These are phyloP conservation scores for Agarophyton chilense DNA, from an alignment of 23 red algal species.

Conservation along the genomic window DNA sequence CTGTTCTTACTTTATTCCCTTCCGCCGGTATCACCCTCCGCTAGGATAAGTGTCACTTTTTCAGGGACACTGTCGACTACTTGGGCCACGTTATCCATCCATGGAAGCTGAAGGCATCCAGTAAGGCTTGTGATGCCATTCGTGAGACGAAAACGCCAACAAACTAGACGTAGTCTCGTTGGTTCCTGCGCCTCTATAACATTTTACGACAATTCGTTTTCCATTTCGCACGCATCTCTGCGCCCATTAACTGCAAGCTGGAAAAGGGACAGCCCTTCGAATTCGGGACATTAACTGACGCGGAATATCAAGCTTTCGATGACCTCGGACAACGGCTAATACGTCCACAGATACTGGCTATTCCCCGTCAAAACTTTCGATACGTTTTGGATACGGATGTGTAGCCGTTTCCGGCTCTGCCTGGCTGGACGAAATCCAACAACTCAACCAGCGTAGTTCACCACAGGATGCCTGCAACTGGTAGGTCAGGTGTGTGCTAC, in stretches of 20 bases:
- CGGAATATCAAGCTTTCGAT: background rate
- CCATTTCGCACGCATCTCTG: constrained; percentile 34
- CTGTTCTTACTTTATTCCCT: too few species aligned
- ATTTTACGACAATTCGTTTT: constrained; percentile 36
- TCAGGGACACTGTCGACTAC: constrained; percentile 30
- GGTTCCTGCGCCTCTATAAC: constrained; percentile 27
- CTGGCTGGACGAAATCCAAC: too few species aligned
- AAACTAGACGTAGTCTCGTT: constrained; percentile 19
- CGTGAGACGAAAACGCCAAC: background rate
- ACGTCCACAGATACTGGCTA: background rate
- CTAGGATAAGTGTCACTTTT: too few species aligned
- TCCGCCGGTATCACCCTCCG: too few species aligned
- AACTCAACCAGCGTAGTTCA: too few species aligned
- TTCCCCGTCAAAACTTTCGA: background rate
- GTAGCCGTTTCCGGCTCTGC: too few species aligned
- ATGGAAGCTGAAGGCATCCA: constrained; percentile 17
- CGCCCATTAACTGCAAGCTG: constrained; percentile 18
- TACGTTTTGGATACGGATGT: constrained; percentile 25
- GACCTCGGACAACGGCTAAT: background rate
- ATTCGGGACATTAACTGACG: constrained; percentile 4
- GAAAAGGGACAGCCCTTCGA: constrained; percentile 13
- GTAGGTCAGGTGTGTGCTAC: background rate
- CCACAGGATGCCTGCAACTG: background rate
- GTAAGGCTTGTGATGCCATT: background rate
- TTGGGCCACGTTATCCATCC: constrained; percentile 37